These are phyloP conservation scores for Periconia sp. DNA, from an alignment of 2,329 filamentous ascomycete genomes.

Conservation along the genomic window DNA sequence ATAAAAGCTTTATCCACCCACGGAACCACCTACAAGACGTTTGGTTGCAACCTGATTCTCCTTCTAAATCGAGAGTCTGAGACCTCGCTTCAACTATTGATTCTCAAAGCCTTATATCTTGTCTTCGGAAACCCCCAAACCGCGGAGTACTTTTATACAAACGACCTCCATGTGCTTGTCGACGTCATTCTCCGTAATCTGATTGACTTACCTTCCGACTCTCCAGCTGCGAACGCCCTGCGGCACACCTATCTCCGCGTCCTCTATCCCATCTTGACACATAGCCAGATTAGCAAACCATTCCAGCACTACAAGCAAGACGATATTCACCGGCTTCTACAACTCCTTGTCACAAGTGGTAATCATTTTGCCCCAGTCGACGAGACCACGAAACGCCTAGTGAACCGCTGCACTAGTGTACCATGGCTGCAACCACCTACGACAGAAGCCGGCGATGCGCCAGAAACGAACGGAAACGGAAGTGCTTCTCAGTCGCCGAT, in stretches of 20 bases:
- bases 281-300: constrained; percentile 86
- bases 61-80: constrained; percentile 92
- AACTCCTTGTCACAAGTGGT: constrained; percentile 69
- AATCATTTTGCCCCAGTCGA: constrained; percentile 81
- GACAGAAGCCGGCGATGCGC: constrained; percentile 26
- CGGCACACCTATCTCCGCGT: constrained; percentile 95
- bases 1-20: constrained; percentile 87
- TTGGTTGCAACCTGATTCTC: constrained; percentile 96
- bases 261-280: constrained; percentile 84
- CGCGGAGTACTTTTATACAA: constrained; percentile 98
- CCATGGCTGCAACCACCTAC: constrained; percentile 63
- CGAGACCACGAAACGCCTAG: constrained; percentile 78
- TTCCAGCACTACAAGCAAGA: constrained; percentile 92
- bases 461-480: constrained; percentile 21
- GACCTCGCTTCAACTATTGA: constrained; percentile 92
- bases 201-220: constrained; percentile 91
- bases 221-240: constrained; percentile 58
- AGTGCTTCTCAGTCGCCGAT: constrained; percentile 29
- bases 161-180: constrained; percentile 90
- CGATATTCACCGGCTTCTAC: constrained; percentile 78
- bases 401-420: constrained; percentile 75
- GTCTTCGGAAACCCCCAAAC: constrained; percentile 91
- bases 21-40: constrained; percentile 84
- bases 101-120: constrained; percentile 92
- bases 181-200: constrained; percentile 97